Evolutionary conservation across 2,329 filamentous ascomycete genomes (phyloP), one percentile per base, ranked within the genome.

Genomic region (Scleromitrula shiraiana): DNA sequence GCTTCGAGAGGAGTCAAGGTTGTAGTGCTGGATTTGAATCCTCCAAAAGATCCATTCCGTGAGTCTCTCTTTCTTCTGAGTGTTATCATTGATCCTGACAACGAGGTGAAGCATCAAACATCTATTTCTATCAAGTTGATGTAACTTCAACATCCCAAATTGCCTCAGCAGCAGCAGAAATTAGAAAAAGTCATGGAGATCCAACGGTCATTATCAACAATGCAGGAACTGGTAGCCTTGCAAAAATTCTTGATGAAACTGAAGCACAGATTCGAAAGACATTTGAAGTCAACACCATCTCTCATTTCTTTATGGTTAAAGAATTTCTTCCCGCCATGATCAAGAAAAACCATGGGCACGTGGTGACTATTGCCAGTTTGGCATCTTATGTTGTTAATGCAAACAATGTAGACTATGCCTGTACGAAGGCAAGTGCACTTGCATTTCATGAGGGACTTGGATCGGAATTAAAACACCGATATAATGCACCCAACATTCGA

Each of bases 171-270:
- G 80, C 78, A 1, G 60, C 68, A 8, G 60, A 67, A 2, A 74
- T 88, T 58, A 73, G 76, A 42, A 62, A 65, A 24, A 60, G 71
- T 9, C 68, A 84, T 52, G 83, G 83, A 50, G 60, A 77, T 47
- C 83, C 83, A 0, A 87, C 82, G 0, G 71, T 88, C 50, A 68
- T 88, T 5, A 81, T 86, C 66, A 85, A 85, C 68, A 85, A 86
- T 61, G 83, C 83, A 7, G 82, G 82, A 52, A 71, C 83, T 29
- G 76, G 70, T 23, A 71, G 70, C 49, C 77, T 77, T 51, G 74
- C 75, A 52, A 73, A 74, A 3, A 73, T 88, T 51, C 69, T 88
- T 27, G 70, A 74, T 23, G 64, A 71, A 20, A 70, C 71, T 3
- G 76, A 80, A 45, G 67, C 66, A 7, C 73, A 78, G 53, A 72